These are phyloP conservation scores for Taphrina wiesneri DNA, from an alignment of 1,139 yeast species.

Conservation along the genomic window DNA sequence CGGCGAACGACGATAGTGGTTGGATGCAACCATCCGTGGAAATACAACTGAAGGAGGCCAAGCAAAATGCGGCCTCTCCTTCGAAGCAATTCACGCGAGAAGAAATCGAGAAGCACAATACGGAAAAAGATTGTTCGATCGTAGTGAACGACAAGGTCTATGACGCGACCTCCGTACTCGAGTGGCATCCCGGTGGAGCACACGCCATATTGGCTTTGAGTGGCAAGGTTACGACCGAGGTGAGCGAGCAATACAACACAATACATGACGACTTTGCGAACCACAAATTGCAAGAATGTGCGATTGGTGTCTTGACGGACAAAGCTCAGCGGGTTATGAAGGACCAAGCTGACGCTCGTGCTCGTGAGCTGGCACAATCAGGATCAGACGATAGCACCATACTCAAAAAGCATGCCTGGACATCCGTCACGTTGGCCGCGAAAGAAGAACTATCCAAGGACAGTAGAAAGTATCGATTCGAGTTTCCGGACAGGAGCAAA, in stretches of 20 bases:
- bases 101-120: slow-evolving; percentile 37
- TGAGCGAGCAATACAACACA: slow-evolving; percentile 54
- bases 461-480: slow-evolving; percentile 69
- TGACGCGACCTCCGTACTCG: slow-evolving; percentile 73
- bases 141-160: slow-evolving; percentile 54
- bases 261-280: slow-evolving; percentile 45
- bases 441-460: slow-evolving; percentile 41
- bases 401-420: slow-evolving; percentile 39
- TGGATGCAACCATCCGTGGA: slow-evolving; percentile 47
- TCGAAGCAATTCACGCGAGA: slow-evolving; percentile 13
- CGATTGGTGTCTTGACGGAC: slow-evolving; percentile 37
- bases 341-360: slow-evolving; percentile 4
- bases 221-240: slow-evolving; percentile 53
- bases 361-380: slow-evolving; percentile 3
- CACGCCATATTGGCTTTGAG: slow-evolving; percentile 58
- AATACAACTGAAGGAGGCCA: slow-evolving; percentile 44
- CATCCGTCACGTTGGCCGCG: slow-evolving; percentile 19
- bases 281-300: slow-evolving; percentile 37
- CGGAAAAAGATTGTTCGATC: slow-evolving; percentile 57
- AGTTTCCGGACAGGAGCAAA: slow-evolving; percentile 65
- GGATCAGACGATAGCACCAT: slow-evolving; percentile 32
- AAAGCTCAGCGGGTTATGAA: background rate
- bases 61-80: slow-evolving; percentile 31
- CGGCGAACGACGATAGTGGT: slow-evolving; percentile 44
- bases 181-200: slow-evolving; percentile 73